Evolutionary conservation across 208 protist genomes (phyloP).

Genomic region (Leishmania tarentolae): DNA sequence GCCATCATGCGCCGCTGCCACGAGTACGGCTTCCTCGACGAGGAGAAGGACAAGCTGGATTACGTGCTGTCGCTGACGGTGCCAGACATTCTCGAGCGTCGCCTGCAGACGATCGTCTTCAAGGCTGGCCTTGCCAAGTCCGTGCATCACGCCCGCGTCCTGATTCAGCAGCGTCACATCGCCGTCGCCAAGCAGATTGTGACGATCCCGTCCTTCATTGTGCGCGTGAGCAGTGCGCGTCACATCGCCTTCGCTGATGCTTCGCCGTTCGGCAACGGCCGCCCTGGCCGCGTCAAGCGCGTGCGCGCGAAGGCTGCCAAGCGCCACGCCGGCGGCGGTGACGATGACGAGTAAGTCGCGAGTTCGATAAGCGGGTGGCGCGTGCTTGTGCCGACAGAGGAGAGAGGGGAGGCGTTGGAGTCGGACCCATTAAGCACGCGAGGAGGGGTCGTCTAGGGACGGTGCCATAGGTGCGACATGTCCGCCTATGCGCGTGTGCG

Average conservation of each 20-base stretch:
- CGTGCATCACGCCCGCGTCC: slow-evolving; percentile 99
- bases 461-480: neutral
- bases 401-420: neutral
- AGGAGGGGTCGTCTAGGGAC: neutral
- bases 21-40: slow-evolving; percentile 95
- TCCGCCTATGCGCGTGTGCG: neutral
- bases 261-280: slow-evolving; percentile 96
- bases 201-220: slow-evolving; percentile 99
- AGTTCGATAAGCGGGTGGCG: neutral
- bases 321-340: slow-evolving; percentile 61
- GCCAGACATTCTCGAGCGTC: slow-evolving; percentile 99
- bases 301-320: slow-evolving; percentile 85
- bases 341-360: slow-evolving; percentile 52
- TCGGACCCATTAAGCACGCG: neutral
- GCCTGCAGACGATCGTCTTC: slow-evolving; percentile 99
- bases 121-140: slow-evolving; percentile 99
- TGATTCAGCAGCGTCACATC: slow-evolving; percentile 99
- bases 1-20: slow-evolving; percentile 99
- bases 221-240: slow-evolving; percentile 98
- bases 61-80: slow-evolving; percentile 99
- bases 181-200: slow-evolving; percentile 99
- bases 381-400: neutral
- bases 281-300: slow-evolving; percentile 96
- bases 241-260: slow-evolving; percentile 98
- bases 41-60: slow-evolving; percentile 99